These are phyloP conservation scores for Lipomyces yamadae DNA, from an alignment of 805 yeast genomes.

Conservation along the genomic window DNA sequence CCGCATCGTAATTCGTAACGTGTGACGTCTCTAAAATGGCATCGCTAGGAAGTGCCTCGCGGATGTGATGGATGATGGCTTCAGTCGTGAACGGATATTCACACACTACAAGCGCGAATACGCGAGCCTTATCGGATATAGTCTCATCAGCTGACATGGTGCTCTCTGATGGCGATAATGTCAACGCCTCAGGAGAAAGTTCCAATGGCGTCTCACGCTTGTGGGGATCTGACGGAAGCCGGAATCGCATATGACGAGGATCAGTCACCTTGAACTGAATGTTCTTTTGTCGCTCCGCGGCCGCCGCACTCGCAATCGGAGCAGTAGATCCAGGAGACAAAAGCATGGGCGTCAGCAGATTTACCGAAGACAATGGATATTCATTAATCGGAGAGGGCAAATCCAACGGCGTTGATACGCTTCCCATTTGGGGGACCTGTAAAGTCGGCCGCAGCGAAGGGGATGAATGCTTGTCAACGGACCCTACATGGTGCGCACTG, in stretches of 20 bases:
- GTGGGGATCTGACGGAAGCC: slow-evolving; percentile 28
- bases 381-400: slow-evolving; percentile 24
- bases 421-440: not conserved
- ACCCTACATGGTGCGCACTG: not conserved
- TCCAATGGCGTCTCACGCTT: not conserved
- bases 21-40: slow-evolving; percentile 27
- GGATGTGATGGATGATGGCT: slow-evolving; percentile 43
- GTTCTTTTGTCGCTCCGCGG: slow-evolving; percentile 18
- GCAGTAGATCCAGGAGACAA: slow-evolving; percentile 5
- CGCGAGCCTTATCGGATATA: slow-evolving; percentile 3
- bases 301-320: not conserved
- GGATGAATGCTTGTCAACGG: slow-evolving; percentile 20
- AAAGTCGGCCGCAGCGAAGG: slow-evolving; percentile 21
- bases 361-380: slow-evolving; percentile 1
- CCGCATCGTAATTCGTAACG: slow-evolving; percentile 26
- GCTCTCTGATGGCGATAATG: not conserved
- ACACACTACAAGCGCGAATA: slow-evolving; percentile 39
- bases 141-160: not conserved
- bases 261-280: slow-evolving; percentile 17
- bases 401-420: slow-evolving; percentile 10
- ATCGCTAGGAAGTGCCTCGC: slow-evolving; percentile 36
- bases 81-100: slow-evolving; percentile 40
- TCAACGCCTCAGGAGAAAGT: not conserved
- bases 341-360: not conserved
- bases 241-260: slow-evolving; percentile 26